phyloP scores from a whole-genome alignment of 1,284 basidiomycete genomes.

The Abortiporus biennis region DNA sequence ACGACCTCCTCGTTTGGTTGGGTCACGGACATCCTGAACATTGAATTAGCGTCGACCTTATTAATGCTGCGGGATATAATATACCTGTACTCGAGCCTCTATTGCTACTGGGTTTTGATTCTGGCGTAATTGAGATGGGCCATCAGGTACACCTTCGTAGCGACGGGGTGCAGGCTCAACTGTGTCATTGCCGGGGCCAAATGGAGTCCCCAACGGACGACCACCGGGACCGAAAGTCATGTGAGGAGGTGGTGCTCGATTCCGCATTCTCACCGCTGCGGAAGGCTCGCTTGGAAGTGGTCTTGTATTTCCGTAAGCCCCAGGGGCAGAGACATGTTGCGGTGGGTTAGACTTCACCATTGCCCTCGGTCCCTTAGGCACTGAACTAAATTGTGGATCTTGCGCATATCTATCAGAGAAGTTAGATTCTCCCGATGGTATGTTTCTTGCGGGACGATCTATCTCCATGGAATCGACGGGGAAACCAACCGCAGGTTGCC shows the following conservation, averaged over 20 bases:
- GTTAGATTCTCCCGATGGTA: slow-evolving; percentile 13
- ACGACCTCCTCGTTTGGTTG: background rate
- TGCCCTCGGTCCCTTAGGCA: slow-evolving; percentile 33
- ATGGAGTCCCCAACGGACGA: background rate
- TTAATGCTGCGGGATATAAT: background rate
- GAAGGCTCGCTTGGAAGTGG: background rate
- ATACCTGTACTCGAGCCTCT: background rate
- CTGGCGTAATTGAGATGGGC: background rate
- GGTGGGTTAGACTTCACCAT: slow-evolving; percentile 24
- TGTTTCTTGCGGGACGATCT: slow-evolving; percentile 9
- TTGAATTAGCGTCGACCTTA: background rate
- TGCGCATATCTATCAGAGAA: slow-evolving; percentile 20
- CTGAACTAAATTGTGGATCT: slow-evolving; percentile 18
- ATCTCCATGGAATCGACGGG: slow-evolving; percentile 9
- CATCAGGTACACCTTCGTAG: background rate
- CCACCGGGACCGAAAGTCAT: background rate
- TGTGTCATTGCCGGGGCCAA: background rate
- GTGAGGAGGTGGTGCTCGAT: background rate
- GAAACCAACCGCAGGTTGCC: slow-evolving; percentile 2
- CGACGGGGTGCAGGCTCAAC: background rate
- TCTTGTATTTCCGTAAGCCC: background rate
- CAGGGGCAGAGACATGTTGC: too few relatives aligned
- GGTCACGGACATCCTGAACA: background rate
- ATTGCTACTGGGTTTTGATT: background rate
- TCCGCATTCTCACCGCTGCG: background rate